Evolutionary conservation across 2,329 filamentous ascomycete genomes (phyloP).

Genomic region (Pseudogymnoascus sp.): DNA sequence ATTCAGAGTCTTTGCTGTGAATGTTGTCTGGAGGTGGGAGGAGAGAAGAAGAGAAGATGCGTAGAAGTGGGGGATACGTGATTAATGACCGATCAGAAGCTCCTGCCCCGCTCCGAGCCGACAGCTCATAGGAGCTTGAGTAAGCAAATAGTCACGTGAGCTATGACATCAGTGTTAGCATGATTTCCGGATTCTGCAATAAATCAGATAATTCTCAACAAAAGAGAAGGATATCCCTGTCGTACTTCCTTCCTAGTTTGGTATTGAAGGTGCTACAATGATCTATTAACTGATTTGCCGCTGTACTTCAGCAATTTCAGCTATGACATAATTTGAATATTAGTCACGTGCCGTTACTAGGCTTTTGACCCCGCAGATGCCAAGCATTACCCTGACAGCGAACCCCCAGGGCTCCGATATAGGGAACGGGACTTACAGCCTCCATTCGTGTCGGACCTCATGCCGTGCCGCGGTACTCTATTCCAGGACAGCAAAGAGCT

Average conservation of each 20-base stretch:
- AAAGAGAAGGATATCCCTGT: background rate
- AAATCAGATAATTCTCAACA: background rate
- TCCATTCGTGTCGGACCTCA: background rate
- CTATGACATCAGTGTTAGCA: background rate
- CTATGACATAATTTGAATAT: background rate
- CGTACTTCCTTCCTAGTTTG: background rate
- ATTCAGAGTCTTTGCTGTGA: background rate
- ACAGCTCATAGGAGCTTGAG: conserved; percentile 4
- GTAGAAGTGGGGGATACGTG: conserved; percentile 3
- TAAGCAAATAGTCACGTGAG: background rate
- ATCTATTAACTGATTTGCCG: background rate
- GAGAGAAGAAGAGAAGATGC: conserved; percentile 2
- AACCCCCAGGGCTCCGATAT: background rate
- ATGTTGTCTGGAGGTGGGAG: background rate
- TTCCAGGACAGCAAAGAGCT: background rate
- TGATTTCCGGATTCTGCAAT: background rate
- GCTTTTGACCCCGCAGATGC: background rate
- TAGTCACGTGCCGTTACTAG: background rate
- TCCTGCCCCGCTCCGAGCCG: conserved; percentile 7
- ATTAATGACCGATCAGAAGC: conserved; percentile 7
- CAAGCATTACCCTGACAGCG: background rate
- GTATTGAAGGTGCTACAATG: background rate
- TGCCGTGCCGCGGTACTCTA: background rate
- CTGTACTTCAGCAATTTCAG: background rate
- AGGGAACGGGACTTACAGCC: background rate